Percentiles rank a stretch among this genome's conserved stretches.
phyloP scores from a whole-genome alignment of 371 early-diverging fungal genomes.

The Saksenaea oblongispora region DNA sequence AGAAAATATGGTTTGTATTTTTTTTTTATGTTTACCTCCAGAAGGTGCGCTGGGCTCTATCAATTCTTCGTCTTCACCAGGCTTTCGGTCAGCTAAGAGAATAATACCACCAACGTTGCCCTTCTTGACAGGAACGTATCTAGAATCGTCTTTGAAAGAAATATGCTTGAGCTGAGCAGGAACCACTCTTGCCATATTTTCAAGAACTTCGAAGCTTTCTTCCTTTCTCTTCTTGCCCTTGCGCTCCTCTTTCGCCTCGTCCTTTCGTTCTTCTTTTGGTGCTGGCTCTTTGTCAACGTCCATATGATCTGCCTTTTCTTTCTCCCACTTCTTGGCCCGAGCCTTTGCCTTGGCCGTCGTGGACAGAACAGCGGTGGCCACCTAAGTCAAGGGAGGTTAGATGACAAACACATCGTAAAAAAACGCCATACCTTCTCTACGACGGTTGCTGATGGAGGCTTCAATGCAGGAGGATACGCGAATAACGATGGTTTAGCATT shows the following conservation, averaged over 20 bases:
- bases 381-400: constrained; percentile 37
- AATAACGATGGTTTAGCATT: constrained; percentile 88
- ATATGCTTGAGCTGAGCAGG: constrained; percentile 87
- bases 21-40: constrained; percentile 34
- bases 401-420: constrained; percentile 18
- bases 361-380: constrained; percentile 93
- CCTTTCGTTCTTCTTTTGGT: constrained; percentile 53
- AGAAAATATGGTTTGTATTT: background rate
- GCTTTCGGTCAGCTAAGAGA: constrained; percentile 67
- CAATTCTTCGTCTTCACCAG: constrained; percentile 62
- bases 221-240: constrained; percentile 68
- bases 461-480: constrained; percentile 88
- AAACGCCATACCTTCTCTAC: constrained; percentile 56
- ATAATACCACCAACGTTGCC: constrained; percentile 77
- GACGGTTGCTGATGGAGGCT: constrained; percentile 66
- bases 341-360: constrained; percentile 94
- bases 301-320: constrained; percentile 62
- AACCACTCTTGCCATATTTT: constrained; percentile 88
- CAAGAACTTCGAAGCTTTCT: constrained; percentile 69
- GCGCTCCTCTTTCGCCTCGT: constrained; percentile 49
- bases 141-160: constrained; percentile 77
- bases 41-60: constrained; percentile 59
- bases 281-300: constrained; percentile 46
- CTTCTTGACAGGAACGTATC: constrained; percentile 90
- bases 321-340: constrained; percentile 83